These are phyloP conservation scores for Leccinum holopus DNA, from an alignment of 1,284 basidiomycete species.

Conservation along the genomic window DNA sequence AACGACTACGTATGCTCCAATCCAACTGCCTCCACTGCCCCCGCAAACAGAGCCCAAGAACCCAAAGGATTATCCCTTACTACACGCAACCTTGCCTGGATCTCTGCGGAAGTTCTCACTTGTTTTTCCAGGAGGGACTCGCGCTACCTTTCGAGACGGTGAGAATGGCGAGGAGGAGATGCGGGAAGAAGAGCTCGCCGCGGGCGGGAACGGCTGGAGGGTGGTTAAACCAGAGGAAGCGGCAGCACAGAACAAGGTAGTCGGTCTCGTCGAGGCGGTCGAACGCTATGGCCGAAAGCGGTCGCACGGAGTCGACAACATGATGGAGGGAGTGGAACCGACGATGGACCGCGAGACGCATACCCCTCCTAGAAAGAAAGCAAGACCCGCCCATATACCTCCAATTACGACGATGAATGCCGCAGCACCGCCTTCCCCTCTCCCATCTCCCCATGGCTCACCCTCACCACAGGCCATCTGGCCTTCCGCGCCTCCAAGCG, in stretches of 20 bases:
- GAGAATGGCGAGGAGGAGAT: slow-evolving; percentile 62
- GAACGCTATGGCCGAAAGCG: slow-evolving; percentile 80
- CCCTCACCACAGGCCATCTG: slow-evolving; percentile 70
- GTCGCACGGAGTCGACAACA: slow-evolving; percentile 62
- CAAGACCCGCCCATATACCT: slow-evolving; percentile 56
- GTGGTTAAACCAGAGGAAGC: slow-evolving; percentile 67
- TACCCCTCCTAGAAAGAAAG: slow-evolving; percentile 74
- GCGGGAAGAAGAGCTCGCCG: slow-evolving; percentile 66
- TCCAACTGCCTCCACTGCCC: slow-evolving; percentile 69
- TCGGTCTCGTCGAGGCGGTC: slow-evolving; percentile 72
- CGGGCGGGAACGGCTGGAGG: slow-evolving; percentile 69
- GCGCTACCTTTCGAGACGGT: slow-evolving; percentile 72
- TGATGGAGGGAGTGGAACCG: slow-evolving; percentile 77
- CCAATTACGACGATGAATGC: slow-evolving; percentile 60
- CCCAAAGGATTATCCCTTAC: slow-evolving; percentile 71
- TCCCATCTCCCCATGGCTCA: slow-evolving; percentile 79
- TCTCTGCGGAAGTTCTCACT: slow-evolving; percentile 72
- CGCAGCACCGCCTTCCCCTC: slow-evolving; percentile 76
- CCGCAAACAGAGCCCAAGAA: slow-evolving; percentile 70
- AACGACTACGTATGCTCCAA: slow-evolving; percentile 80
- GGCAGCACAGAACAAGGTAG: slow-evolving; percentile 47
- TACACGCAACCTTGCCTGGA: slow-evolving; percentile 66
- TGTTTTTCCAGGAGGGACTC: slow-evolving; percentile 73
- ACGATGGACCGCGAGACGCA: slow-evolving; percentile 47
- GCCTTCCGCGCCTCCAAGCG: slow-evolving; percentile 75